Conservation (phyloP, 495 filamentous ascomycete species). For the Apiosordaria backusii region DNA sequence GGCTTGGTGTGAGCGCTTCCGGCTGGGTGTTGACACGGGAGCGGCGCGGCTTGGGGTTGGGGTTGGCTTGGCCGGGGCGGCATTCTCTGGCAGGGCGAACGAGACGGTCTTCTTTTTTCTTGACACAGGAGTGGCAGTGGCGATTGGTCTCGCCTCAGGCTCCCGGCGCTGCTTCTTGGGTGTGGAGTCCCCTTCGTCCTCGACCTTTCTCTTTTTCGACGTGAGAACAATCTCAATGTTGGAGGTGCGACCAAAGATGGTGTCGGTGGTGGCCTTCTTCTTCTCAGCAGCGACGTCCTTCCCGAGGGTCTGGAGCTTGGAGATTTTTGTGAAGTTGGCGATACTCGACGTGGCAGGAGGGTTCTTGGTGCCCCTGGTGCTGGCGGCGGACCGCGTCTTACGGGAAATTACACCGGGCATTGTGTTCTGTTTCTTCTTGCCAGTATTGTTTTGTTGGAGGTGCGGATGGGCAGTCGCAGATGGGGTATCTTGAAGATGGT, state of each 20-base stretch:
- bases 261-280: not conserved
- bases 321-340: constrained; percentile 40
- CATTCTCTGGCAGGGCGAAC: constrained; percentile 23
- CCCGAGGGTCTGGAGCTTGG: constrained; percentile 32
- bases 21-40: constrained; percentile 14
- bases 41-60: constrained; percentile 3
- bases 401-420: constrained; percentile 33
- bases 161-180: constrained; percentile 29
- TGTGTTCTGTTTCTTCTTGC: constrained; percentile 16
- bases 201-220: constrained; percentile 31
- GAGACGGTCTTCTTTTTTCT: constrained; percentile 30
- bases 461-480: constrained; percentile 4
- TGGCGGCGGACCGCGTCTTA: constrained; percentile 25
- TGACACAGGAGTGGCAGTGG: constrained; percentile 11
- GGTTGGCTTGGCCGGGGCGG: constrained; percentile 3
- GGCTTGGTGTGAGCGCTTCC: constrained; percentile 24
- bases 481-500: not conserved
- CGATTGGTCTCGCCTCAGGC: constrained; percentile 12
- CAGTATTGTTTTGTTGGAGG: not conserved
- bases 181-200: constrained; percentile 22
- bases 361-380: constrained; percentile 24
- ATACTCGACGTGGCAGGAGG: constrained; percentile 22
- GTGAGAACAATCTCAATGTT: constrained; percentile 33
- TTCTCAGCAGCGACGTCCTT: constrained; percentile 31
- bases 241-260: constrained; percentile 19